phyloP scores from a whole-genome alignment of 192 early-diverging fungal species.

The Mortierella hygrophila region DNA sequence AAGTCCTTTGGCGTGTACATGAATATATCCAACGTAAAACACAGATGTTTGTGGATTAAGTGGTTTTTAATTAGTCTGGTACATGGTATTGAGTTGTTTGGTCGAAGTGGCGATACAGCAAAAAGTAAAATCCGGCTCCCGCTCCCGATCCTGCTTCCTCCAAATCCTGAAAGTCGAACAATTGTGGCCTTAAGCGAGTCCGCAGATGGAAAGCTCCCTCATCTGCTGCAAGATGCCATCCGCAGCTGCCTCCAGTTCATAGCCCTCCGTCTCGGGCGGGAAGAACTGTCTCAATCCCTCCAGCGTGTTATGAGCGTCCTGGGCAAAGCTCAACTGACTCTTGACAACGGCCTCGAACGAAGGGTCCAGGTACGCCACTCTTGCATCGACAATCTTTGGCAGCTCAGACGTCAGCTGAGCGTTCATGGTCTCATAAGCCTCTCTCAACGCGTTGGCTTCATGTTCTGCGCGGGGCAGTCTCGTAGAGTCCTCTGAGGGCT shows the following conservation, averaged over 20 bases:
- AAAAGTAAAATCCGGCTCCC: neutral
- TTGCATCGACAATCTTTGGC: slow-evolving; percentile 89
- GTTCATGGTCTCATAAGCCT: slow-evolving; percentile 88
- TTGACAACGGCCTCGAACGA: slow-evolving; percentile 97
- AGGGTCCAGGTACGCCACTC: slow-evolving; percentile 93
- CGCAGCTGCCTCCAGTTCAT: slow-evolving; percentile 76
- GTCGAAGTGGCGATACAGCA: neutral
- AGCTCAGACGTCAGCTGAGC: slow-evolving; percentile 85
- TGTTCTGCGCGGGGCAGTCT: slow-evolving; percentile 82
- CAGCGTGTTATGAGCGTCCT: slow-evolving; percentile 82
- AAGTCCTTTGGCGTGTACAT: neutral
- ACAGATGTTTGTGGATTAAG: neutral
- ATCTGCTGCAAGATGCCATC: slow-evolving; percentile 90
- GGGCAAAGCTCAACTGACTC: slow-evolving; percentile 92
- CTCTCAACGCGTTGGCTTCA: slow-evolving; percentile 79
- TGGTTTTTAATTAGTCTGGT: neutral
- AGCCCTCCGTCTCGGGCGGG: slow-evolving; percentile 66
- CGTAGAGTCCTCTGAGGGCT: slow-evolving; percentile 77
- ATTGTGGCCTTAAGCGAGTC: slow-evolving; percentile 61
- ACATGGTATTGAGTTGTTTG: slow-evolving; percentile 1
- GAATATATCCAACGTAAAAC: neutral
- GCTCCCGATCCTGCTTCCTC: neutral
- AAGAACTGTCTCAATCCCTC: slow-evolving; percentile 73
- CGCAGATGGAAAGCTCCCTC: slow-evolving; percentile 92
- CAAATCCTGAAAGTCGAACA: neutral